Conservation (phyloP, 2,329 filamentous ascomycete species). For the Hypoxylon sp. region DNA sequence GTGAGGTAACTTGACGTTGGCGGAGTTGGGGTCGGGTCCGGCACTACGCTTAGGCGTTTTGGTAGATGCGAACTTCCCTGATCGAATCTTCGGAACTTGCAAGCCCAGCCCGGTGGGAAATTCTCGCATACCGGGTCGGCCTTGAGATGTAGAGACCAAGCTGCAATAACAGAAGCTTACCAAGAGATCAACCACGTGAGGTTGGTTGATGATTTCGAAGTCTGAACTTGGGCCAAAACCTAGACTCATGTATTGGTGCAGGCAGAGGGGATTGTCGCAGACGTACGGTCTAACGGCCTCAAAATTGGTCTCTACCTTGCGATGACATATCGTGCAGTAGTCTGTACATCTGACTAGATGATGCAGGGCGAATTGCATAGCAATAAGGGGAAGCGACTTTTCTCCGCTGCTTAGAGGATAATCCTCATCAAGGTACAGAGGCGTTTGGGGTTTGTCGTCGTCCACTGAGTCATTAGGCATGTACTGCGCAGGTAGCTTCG, state of each 20-base stretch:
- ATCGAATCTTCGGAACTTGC: constrained; percentile 41
- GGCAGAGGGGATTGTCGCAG: constrained; percentile 76
- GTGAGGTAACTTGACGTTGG: too few species aligned
- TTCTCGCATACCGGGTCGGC: constrained; percentile 49
- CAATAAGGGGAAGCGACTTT: constrained; percentile 62
- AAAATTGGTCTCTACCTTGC: constrained; percentile 69
- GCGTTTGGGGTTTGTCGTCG: constrained; percentile 29
- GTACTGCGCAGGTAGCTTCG: too few species aligned
- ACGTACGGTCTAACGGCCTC: constrained; percentile 81
- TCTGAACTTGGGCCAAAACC: constrained; percentile 87
- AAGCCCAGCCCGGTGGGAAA: constrained; percentile 52
- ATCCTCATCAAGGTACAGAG: constrained; percentile 44
- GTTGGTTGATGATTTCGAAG: constrained; percentile 80
- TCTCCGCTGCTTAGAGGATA: constrained; percentile 45
- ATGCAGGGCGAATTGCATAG: constrained; percentile 79
- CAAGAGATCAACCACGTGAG: constrained; percentile 84
- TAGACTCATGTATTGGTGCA: constrained; percentile 89
- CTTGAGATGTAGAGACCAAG: constrained; percentile 54
- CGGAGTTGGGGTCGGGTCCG: too few species aligned
- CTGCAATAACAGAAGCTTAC: constrained; percentile 81
- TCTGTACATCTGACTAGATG: constrained; percentile 84
- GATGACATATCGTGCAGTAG: constrained; percentile 87
- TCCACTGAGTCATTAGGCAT: neutral
- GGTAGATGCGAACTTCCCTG: neutral
- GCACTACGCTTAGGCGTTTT: too few species aligned